A percentile compares a stretch with the other conserved stretches of the same genome.
Evolutionary conservation across 805 yeast species (phyloP).

Genomic region (Alloascoidea africana): DNA sequence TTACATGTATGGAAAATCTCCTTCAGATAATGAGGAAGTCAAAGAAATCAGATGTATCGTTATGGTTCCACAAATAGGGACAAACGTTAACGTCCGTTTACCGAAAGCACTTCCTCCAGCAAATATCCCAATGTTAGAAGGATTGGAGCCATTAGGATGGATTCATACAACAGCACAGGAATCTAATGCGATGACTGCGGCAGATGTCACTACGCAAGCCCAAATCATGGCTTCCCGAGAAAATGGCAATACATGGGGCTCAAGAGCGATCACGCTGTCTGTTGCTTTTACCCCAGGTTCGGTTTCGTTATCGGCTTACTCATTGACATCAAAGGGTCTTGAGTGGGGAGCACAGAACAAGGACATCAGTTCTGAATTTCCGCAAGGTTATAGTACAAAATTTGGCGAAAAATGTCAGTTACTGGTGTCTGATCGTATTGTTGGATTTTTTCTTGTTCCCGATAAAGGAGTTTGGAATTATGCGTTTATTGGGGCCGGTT

Average conservation of each 20-base stretch:
- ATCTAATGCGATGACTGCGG: slow-evolving; percentile 42
- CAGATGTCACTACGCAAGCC: slow-evolving; percentile 53
- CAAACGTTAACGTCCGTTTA: slow-evolving; percentile 45
- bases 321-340: slow-evolving; percentile 46
- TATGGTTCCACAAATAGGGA: slow-evolving; percentile 81
- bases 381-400: slow-evolving; percentile 49
- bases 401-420: slow-evolving; percentile 55
- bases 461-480: slow-evolving; percentile 80
- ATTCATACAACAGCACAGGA: slow-evolving; percentile 79
- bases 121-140: slow-evolving; percentile 26
- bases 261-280: slow-evolving; percentile 36
- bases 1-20: slow-evolving; percentile 64
- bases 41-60: slow-evolving; percentile 69
- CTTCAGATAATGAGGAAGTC: slow-evolving; percentile 52
- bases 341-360: slow-evolving; percentile 62
- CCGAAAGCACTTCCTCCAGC: slow-evolving; percentile 28
- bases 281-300: slow-evolving; percentile 77
- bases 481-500: slow-evolving; percentile 74
- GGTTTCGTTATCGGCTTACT: slow-evolving; percentile 55
- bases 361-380: slow-evolving; percentile 37
- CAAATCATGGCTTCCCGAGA: slow-evolving; percentile 18
- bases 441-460: slow-evolving; percentile 82
- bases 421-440: slow-evolving; percentile 54
- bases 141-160: slow-evolving; percentile 79
- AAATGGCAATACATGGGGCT: slow-evolving; percentile 21